A percentile compares a stretch with the other conserved stretches of the same genome.
Evolutionary conservation across 176 grass and related monocot species (phyloP).

Genomic region (Oryza rufipogon): DNA sequence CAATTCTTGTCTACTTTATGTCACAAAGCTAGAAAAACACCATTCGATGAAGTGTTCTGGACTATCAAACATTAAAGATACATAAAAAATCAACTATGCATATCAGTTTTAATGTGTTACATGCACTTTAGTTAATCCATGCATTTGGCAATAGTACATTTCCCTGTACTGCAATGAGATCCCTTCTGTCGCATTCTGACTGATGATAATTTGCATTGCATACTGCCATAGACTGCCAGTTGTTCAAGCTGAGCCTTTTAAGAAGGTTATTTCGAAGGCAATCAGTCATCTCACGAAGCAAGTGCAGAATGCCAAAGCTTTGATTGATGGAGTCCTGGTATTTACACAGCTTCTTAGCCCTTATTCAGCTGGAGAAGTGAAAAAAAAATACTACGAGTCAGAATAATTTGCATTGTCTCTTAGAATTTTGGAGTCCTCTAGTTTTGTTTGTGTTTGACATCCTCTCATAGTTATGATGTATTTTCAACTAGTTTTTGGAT

Average conservation of each 20-base stretch:
- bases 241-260: constrained; percentile 67
- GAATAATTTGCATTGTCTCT: background rate
- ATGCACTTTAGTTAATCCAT: constrained; percentile 16
- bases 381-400: background rate
- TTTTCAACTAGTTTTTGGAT: constrained; percentile 61
- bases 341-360: background rate
- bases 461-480: constrained; percentile 25
- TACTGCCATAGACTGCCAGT: constrained; percentile 60
- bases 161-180: constrained; percentile 10
- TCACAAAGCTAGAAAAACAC: background rate
- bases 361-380: constrained; percentile 15
- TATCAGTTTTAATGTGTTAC: background rate
- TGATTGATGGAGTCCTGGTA: constrained; percentile 79
- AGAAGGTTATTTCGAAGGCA: constrained; percentile 67
- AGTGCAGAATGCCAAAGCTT: constrained; percentile 75
- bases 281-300: constrained; percentile 74
- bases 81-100: background rate
- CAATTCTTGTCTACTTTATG: too few relatives aligned
- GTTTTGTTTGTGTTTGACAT: constrained; percentile 24
- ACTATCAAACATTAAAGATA: constrained; percentile 8
- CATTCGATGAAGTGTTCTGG: constrained; percentile 20
- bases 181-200: background rate
- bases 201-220: constrained; percentile 13
- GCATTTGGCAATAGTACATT: constrained; percentile 7
- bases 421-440: background rate